Evolutionary conservation across 2,329 filamentous ascomycete genomes (phyloP).

Genomic region (Penicillium olsonii): DNA sequence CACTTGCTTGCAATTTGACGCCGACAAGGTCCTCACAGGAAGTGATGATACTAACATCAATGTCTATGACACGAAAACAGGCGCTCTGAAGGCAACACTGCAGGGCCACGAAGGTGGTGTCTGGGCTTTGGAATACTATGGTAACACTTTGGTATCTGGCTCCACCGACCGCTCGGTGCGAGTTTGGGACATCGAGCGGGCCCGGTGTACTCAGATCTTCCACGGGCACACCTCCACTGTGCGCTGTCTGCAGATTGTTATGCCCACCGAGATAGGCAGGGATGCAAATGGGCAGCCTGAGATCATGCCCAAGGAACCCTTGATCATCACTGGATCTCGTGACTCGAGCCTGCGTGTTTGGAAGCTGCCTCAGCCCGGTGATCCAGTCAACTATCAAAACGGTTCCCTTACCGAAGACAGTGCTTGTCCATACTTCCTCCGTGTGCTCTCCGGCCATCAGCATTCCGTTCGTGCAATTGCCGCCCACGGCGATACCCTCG

Average conservation of each 20-base stretch:
- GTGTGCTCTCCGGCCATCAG: constrained; percentile 79
- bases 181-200: constrained; percentile 98
- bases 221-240: constrained; percentile 98
- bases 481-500: constrained; percentile 90
- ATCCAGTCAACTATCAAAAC: constrained; percentile 75
- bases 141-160: constrained; percentile 90
- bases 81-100: constrained; percentile 76
- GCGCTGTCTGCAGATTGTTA: constrained; percentile 88
- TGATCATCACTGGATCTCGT: constrained; percentile 96
- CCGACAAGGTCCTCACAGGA: constrained; percentile 95
- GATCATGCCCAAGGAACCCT: constrained; percentile 89
- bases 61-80: constrained; percentile 96
- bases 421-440: constrained; percentile 93
- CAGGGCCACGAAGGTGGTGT: constrained; percentile 96
- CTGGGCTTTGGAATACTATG: constrained; percentile 95
- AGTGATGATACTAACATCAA: constrained; percentile 98
- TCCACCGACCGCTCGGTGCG: constrained; percentile 96
- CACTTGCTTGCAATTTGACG: constrained; percentile 95
- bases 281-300: constrained; percentile 70
- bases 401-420: constrained; percentile 69
- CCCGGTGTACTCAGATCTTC: constrained; percentile 90
- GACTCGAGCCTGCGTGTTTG: constrained; percentile 94
- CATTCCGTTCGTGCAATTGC: constrained; percentile 97
- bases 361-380: constrained; percentile 81
- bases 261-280: constrained; percentile 77